Evolutionary conservation across 306 rosid genomes (phyloP).

Genomic region (Cucurbita ficifolia): DNA sequence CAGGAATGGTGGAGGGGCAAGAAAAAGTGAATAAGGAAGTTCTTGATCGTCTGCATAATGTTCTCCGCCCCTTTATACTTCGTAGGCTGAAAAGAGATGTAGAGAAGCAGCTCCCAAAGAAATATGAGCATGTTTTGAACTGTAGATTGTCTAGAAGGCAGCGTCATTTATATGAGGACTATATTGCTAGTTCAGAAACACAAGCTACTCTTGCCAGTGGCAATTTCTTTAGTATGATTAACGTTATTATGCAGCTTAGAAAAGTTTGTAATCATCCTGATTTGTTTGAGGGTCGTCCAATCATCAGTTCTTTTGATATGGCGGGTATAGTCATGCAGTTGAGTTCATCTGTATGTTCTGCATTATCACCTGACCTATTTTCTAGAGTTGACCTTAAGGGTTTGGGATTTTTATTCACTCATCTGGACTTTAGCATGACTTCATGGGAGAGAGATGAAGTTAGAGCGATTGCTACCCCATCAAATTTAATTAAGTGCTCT

Average conservation of each 20-base stretch:
- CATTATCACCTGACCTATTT: constrained; percentile 41
- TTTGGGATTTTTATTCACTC: constrained; percentile 71
- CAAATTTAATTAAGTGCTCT: constrained; percentile 47
- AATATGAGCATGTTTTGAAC: constrained; percentile 79
- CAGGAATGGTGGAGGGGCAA: constrained; percentile 99
- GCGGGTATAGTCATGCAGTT: constrained; percentile 54
- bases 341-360: constrained; percentile 72
- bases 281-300: constrained; percentile 98
- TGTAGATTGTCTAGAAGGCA: constrained; percentile 95
- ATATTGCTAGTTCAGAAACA: constrained; percentile 90
- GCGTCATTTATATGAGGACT: constrained; percentile 89
- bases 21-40: constrained; percentile 96
- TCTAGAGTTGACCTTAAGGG: constrained; percentile 60
- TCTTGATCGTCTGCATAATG: constrained; percentile 95
- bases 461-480: constrained; percentile 63
- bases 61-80: constrained; percentile 89
- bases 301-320: constrained; percentile 91
- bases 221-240: constrained; percentile 94
- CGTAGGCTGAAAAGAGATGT: constrained; percentile 92
- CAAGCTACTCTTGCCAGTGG: constrained; percentile 92
- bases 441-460: constrained; percentile 92
- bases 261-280: constrained; percentile 99
- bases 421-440: constrained; percentile 71
- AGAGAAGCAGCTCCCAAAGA: constrained; percentile 95
- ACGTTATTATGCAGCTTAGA: constrained; percentile 94